phyloP scores from a whole-genome alignment of 768 basidiomycete species.

The Amanita exitialis region DNA sequence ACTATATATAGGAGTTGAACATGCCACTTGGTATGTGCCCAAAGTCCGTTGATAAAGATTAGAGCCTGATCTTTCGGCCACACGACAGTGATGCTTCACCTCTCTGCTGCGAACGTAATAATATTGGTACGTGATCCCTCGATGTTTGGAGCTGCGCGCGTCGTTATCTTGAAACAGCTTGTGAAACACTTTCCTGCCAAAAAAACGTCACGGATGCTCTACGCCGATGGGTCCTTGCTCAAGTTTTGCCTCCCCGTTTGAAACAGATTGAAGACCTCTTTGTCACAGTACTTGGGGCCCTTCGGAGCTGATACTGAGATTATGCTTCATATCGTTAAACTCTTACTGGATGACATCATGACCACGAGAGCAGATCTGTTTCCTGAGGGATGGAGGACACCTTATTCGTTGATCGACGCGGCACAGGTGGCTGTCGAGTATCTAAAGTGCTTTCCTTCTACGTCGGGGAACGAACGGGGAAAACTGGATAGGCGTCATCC shows the following conservation, averaged over 20 bases:
- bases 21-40: too few relatives aligned
- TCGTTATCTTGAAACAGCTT: background rate
- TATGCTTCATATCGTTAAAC: background rate
- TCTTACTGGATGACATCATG: background rate
- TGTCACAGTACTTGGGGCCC: background rate
- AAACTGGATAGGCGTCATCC: too few relatives aligned
- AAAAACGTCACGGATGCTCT: conserved; percentile 3
- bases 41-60: too few relatives aligned
- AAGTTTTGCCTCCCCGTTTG: conserved; percentile 7
- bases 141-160: too few relatives aligned
- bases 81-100: too few relatives aligned
- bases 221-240: conserved; percentile 9
- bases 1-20: too few relatives aligned
- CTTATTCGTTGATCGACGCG: conserved; percentile 6
- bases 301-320: background rate
- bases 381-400: background rate
- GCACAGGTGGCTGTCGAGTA: conserved; percentile 6
- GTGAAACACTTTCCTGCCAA: conserved; percentile 1
- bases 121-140: too few relatives aligned
- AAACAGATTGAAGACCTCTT: background rate
- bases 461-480: background rate
- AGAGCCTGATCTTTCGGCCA: too few relatives aligned
- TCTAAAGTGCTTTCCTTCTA: conserved; percentile 6
- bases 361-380: too few relatives aligned
- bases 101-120: too few relatives aligned